Evolutionary conservation across 164 flowering plant genomes (phyloP).

Genomic region (Nymphaea colorata): DNA sequence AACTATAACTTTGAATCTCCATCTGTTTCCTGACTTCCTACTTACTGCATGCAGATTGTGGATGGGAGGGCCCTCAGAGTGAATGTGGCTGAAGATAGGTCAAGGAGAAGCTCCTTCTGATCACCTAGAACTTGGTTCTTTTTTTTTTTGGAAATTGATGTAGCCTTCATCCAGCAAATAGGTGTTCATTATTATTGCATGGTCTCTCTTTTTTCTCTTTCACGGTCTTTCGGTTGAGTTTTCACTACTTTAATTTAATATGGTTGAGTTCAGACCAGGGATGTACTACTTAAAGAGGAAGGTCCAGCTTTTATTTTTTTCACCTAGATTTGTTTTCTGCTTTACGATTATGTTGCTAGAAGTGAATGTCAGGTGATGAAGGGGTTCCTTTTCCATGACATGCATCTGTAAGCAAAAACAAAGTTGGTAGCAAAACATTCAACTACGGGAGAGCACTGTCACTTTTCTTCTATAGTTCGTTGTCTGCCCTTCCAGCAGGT

Average conservation of each 20-base stretch:
- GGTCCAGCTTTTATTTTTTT: background rate
- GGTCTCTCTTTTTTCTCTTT: background rate
- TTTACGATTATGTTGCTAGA: background rate
- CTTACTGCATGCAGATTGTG: slow-evolving; percentile 38
- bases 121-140: background rate
- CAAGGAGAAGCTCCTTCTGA: slow-evolving; percentile 23
- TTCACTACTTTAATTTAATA: background rate
- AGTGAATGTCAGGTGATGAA: background rate
- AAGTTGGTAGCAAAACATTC: background rate
- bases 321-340: background rate
- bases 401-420: background rate
- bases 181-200: slow-evolving; percentile 3
- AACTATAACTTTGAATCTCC: background rate
- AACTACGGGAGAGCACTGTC: background rate
- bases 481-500: background rate
- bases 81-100: slow-evolving; percentile 53
- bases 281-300: background rate
- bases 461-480: background rate
- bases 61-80: slow-evolving; percentile 69
- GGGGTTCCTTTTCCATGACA: background rate
- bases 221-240: background rate
- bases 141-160: background rate
- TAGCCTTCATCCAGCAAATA: background rate
- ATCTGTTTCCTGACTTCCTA: background rate
- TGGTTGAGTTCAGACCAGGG: background rate